Evolutionary conservation across 1,284 basidiomycete species (phyloP).

Genomic region (Marasmius sp.): DNA sequence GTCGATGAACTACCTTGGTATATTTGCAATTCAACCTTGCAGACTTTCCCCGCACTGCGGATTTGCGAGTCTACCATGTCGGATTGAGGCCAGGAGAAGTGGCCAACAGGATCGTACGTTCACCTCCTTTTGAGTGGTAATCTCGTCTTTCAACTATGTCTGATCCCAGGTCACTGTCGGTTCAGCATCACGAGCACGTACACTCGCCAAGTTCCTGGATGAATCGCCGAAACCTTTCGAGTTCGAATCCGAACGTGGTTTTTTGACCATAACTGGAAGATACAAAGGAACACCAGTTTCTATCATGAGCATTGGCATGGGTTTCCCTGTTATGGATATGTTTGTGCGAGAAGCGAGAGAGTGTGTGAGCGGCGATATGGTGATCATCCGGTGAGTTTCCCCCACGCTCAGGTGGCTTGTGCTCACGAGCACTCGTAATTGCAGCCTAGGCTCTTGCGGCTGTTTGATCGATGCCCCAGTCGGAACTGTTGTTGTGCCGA

Average conservation of each 20-base stretch:
- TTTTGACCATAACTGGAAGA: constrained; percentile 78
- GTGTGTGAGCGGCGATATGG: constrained; percentile 75
- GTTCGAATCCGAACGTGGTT: constrained; percentile 73
- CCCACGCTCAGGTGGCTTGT: background rate
- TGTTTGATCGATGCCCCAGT: constrained; percentile 70
- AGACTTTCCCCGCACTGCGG: constrained; percentile 76
- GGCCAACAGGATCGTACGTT: constrained; percentile 75
- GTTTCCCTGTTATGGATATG: constrained; percentile 79
- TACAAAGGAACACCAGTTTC: constrained; percentile 71
- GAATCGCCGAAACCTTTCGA: constrained; percentile 55
- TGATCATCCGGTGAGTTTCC: constrained; percentile 61
- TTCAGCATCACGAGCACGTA: constrained; percentile 64
- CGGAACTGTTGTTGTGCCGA: constrained; percentile 73
- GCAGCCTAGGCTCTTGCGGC: constrained; percentile 78
- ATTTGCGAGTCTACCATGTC: constrained; percentile 77
- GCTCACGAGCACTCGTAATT: background rate
- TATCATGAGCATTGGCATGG: constrained; percentile 84
- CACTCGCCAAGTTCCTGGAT: constrained; percentile 65
- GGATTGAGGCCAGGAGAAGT: constrained; percentile 74
- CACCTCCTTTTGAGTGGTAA: background rate
- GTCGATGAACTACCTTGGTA: background rate
- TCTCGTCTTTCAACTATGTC: background rate
- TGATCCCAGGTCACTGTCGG: constrained; percentile 72
- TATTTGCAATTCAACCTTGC: background rate
- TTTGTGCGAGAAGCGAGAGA: constrained; percentile 83